A percentile compares a stretch with the other conserved stretches of the same genome.
These are phyloP conservation scores for Exophiala viscosa DNA, from an alignment of 2,329 filamentous ascomycete genomes.

Conservation along the genomic window DNA sequence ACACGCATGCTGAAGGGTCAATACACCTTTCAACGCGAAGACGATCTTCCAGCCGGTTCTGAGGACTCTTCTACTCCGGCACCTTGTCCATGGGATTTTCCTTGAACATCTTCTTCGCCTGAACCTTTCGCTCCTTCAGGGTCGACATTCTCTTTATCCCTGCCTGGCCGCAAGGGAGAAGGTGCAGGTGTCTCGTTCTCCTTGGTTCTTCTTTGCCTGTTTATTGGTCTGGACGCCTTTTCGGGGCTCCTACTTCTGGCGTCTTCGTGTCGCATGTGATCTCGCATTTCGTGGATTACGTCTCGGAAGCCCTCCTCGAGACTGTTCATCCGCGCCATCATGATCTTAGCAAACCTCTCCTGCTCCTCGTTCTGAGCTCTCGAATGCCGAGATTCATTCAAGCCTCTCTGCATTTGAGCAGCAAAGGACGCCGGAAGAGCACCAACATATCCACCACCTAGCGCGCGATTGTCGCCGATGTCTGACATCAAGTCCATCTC, in stretches of 20 bases:
- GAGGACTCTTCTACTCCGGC: not conserved
- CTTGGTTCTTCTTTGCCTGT: slow-evolving; percentile 5
- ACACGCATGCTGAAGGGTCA: too few species aligned
- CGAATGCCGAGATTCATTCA: slow-evolving; percentile 55
- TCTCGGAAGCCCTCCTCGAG: slow-evolving; percentile 88
- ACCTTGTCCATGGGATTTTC: not conserved
- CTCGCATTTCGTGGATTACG: slow-evolving; percentile 75
- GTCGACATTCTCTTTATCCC: slow-evolving; percentile 8
- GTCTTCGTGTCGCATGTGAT: slow-evolving; percentile 41
- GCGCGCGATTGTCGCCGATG: slow-evolving; percentile 59
- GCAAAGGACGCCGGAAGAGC: slow-evolving; percentile 72
- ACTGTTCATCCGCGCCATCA: slow-evolving; percentile 87
- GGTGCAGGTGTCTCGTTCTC: slow-evolving; percentile 16
- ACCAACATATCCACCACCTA: slow-evolving; percentile 57
- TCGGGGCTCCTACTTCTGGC: slow-evolving; percentile 13
- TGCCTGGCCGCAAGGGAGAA: slow-evolving; percentile 1
- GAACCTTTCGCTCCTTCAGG: not conserved
- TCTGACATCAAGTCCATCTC: slow-evolving; percentile 74
- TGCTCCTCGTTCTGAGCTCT: slow-evolving; percentile 47
- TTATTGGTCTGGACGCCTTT: slow-evolving; percentile 1
- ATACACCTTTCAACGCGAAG: too few species aligned
- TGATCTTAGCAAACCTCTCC: slow-evolving; percentile 71
- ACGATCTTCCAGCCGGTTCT: too few species aligned
- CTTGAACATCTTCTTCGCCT: not conserved
- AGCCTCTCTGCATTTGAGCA: slow-evolving; percentile 73